A percentile compares a stretch with the other conserved stretches of the same genome.
These are phyloP conservation scores for Fusarium papillatum DNA, from an alignment of 2,329 filamentous ascomycete species.

Conservation along the genomic window DNA sequence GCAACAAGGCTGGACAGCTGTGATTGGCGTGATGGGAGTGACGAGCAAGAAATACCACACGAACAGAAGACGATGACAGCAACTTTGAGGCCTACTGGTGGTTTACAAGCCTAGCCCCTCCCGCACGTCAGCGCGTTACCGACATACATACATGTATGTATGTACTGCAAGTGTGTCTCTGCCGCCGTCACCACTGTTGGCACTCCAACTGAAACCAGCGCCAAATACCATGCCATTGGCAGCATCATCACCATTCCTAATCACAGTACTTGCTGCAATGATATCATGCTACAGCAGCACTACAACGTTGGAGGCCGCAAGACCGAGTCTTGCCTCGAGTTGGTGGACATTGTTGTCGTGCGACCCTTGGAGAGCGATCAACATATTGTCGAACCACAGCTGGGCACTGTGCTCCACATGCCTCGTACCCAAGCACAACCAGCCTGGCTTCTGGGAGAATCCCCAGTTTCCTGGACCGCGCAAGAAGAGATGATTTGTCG, in stretches of 20 bases:
- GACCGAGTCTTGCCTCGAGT: conserved; percentile 20
- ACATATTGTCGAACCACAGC: conserved; percentile 45
- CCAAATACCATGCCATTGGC: conserved; percentile 15
- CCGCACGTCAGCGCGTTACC: not conserved
- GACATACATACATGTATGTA: not conserved
- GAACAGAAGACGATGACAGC: not conserved
- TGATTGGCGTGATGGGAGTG: not conserved
- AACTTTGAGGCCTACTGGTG: not conserved
- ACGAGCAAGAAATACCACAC: not conserved
- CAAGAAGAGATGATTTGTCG: not conserved
- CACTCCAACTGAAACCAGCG: conserved; percentile 10
- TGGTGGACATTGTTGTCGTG: conserved; percentile 42
- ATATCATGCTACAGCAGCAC: conserved; percentile 49
- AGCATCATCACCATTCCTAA: conserved; percentile 1
- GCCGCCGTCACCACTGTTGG: not conserved
- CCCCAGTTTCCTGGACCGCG: not conserved
- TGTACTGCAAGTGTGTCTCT: not conserved
- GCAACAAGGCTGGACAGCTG: not conserved
- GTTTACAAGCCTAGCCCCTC: not conserved
- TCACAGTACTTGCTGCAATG: conserved; percentile 37
- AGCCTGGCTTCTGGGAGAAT: conserved; percentile 5
- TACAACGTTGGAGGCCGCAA: conserved; percentile 36
- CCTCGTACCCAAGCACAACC: conserved; percentile 22
- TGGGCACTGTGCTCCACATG: conserved; percentile 35
- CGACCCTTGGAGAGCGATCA: conserved; percentile 41